These are phyloP conservation scores for Vinca minor DNA, from an alignment of 257 asterid species.

Conservation along the genomic window DNA sequence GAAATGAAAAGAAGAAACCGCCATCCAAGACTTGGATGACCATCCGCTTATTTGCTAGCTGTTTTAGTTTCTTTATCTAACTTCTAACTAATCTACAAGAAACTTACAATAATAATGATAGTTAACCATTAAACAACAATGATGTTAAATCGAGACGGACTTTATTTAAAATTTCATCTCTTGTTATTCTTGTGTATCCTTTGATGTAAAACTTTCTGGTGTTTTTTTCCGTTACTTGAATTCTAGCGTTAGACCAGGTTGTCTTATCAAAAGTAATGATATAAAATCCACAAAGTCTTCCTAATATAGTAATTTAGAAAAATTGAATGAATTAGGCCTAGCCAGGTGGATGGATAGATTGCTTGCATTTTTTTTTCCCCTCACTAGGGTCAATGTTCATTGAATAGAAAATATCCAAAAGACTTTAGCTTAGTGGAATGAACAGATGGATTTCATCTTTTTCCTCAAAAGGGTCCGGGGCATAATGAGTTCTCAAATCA, in stretches of 20 bases:
- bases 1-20: too few relatives aligned
- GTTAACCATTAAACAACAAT: not conserved
- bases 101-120: not conserved
- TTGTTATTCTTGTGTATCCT: not conserved
- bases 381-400: too few relatives aligned
- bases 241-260: not conserved
- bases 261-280: not conserved
- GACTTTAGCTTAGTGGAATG: not conserved
- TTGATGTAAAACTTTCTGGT: not conserved
- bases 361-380: not conserved
- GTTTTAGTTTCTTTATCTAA: too few relatives aligned
- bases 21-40: too few relatives aligned
- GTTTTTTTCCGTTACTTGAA: not conserved
- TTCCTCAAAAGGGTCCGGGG: not conserved
- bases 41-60: too few relatives aligned
- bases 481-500: not conserved
- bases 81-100: too few relatives aligned
- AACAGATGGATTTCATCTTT: not conserved
- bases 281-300: not conserved
- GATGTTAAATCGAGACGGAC: not conserved
- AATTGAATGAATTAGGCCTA: not conserved
- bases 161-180: not conserved
- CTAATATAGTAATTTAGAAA: not conserved
- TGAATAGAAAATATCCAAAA: not conserved
- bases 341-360: not conserved